Base-by-base conservation (phyloP, 73 alveolate species). In the Paramecium biaurelia region DNA sequence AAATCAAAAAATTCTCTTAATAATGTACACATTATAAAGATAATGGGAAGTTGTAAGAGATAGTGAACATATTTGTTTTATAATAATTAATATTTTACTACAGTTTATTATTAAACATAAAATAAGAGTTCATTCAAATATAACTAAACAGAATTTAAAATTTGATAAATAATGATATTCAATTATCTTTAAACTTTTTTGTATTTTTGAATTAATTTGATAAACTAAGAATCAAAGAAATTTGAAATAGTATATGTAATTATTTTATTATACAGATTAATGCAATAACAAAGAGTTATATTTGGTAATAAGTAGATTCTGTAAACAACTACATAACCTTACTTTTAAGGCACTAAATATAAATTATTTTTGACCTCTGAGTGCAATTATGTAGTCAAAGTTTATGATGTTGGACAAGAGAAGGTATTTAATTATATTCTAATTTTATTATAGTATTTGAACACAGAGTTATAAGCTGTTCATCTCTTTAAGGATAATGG, bases 281-380 rank as follows among this genome's bases (percentile, higher is more conserved):
- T 53, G 68, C 34, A 53, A 47, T 32, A 70, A 21, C 86, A 34
- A 2, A 72, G n/a, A 72, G 86, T 72, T 32, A 38, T 37, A 10
- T 72, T n/a, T 35, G 86, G 86, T 34, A 72, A 72, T 72, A 7
- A 18, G 49, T 14, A 63, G 20, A 14, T 15, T 72, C 35, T 42
- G 7, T 53, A 53, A 18, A 35, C 2, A 1, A 12, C 21, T 11
- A 34, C 86, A 34, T 9, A 11, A 37, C 15, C 58, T 26, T 79
- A 79, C 18, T 79, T 79, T 79, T 24, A 79, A 47, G 90, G 90
- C 56, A 79, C 90, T 11, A 38, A 34, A 43, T 79, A 79, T 45
- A 38, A 34, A 26, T 8, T 79, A 32, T 79, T 18, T 47, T 10
- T 20, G n/a, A 79, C 76, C 2, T 42, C 90, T 7, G 90, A 79